Base-by-base conservation (phyloP, 257 asterid genomes). In the Henckelia pumila region DNA sequence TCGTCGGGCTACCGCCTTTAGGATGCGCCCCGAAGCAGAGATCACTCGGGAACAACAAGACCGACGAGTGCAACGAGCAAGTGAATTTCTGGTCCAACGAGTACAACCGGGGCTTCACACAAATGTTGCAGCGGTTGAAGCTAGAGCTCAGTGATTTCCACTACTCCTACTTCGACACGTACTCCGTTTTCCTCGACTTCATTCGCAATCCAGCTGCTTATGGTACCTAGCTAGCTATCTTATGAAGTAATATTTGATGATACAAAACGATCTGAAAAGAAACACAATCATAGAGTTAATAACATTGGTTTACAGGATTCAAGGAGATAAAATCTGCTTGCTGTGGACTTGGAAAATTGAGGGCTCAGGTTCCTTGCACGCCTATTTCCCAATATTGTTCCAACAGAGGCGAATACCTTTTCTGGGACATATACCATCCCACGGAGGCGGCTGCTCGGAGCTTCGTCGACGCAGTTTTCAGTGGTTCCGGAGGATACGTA, bases 391-490 rank as follows among this genome's bases (percentile, higher is more conserved):
- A 62, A 1, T 78, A 59, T 33, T 87, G 98, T 66, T 50, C 86
- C 5, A 63, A 89, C 21, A 79, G 98, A 76, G 75, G 59, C 32
- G 72, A 63, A 19, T 83, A 89, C 66, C 21, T 92, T 16, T 89
- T 92, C 70, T 89, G 96, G 98, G 98, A 92, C 59, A 66, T 83
- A 25, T 89, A 87, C 70, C 98, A 92, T 71, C 98, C 96, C 0
- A 89, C 96, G 0, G 87, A 92, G 73, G 73, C 86, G 6, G 72
- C 92, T 63, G 82, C 81, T 56, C 75, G 81, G 0, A 44, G 76
- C 23, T 72, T 84, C 69, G 69, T 87, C n/a, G 67, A 76, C 14
- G 25, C 56, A 0, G 71, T 86, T 55, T 84, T 74, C 62, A 58
- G 64, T 55, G 82, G 72, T 24, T 75, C 84, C 1, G 72, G 62